phyloP scores from a whole-genome alignment of 495 filamentous ascomycete species.

The Aspergillus nidulans region DNA sequence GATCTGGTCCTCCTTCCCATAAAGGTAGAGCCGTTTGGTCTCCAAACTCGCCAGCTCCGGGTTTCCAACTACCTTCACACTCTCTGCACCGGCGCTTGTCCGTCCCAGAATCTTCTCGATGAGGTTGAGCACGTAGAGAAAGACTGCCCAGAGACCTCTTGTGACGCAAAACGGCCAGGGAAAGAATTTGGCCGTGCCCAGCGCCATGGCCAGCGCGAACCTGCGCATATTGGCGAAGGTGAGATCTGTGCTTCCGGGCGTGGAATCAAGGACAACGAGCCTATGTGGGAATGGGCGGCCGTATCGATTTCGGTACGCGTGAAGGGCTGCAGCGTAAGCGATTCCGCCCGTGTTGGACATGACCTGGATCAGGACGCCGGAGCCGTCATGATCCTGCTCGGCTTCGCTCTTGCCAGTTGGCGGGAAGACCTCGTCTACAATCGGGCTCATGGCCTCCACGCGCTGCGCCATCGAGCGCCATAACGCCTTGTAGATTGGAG shows the following conservation, averaged over 20 bases:
- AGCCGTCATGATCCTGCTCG: constrained; percentile 17
- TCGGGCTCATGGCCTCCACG: constrained; percentile 43
- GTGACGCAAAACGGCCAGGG: constrained; percentile 48
- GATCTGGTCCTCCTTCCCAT: constrained; percentile 52
- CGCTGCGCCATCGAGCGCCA: constrained; percentile 39
- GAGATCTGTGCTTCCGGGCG: not conserved
- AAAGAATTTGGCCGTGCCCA: constrained; percentile 43
- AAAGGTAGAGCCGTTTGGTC: constrained; percentile 40
- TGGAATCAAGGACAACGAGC: not conserved
- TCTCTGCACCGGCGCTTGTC: not conserved
- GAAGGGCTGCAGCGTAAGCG: not conserved
- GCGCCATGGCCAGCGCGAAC: constrained; percentile 49
- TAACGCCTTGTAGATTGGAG: constrained; percentile 46
- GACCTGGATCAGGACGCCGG: constrained; percentile 4
- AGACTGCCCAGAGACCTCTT: constrained; percentile 38
- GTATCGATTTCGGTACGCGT: not conserved
- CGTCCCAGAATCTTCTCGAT: not conserved
- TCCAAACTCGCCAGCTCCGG: constrained; percentile 6
- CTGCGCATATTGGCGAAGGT: constrained; percentile 36
- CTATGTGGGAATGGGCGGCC: not conserved
- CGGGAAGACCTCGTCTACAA: constrained; percentile 44
- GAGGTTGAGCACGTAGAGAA: constrained; percentile 15
- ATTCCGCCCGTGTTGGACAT: constrained; percentile 9
- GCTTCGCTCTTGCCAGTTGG: not conserved
- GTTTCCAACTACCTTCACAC: not conserved